Evolutionary conservation across 2,329 filamentous ascomycete species (phyloP), one percentile per base, ranked within the genome.

Genomic region (Drechslera avenae): DNA sequence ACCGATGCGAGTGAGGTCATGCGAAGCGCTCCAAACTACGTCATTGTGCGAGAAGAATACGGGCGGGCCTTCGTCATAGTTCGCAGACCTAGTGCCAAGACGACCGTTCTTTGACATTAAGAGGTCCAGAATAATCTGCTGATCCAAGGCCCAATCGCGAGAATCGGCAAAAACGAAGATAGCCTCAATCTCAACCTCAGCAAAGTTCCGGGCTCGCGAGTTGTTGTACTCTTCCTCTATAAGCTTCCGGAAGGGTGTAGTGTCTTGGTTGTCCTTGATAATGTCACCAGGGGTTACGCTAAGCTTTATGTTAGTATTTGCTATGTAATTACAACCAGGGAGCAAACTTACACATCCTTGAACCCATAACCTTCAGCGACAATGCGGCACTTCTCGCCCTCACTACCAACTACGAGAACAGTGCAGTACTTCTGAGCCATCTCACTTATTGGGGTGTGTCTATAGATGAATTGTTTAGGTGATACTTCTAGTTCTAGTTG

Each of bases 121-220:
- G 7, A 95, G 76, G 69, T 97, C 92, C 16, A 97, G 83, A 72
- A 97, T 96, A 77, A 97, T 97, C 74, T 97, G 92, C 64, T 96
- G 87, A 69, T 97, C 92, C 14, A 89, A 89, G 9, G 91, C 92
- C 92, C 92, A 97, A 75, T 97, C 92, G 60, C 92, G 85, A 62
- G 88, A 93, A 73, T 97, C 92, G 53, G 92, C 92, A 62, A 97
- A 97, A 56, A 97, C 91, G 64, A 96, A 96, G 63, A 96, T 88
- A 17, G 92, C 92, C 57, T 96, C 91, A 55, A 97, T 94, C 47
- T 85, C 82, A 34, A 87, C 81, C 53, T 90, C 78, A 3, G 75
- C 74, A 51, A 86, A 83, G 62, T 87, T 82, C 12, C 85, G 79
- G 0, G 73, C 63, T 12, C 83, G 77, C 0, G 90, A 95, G 76